Base-by-base conservation (phyloP, 345 rosid species). In the Chamaenerion angustifolium region DNA sequence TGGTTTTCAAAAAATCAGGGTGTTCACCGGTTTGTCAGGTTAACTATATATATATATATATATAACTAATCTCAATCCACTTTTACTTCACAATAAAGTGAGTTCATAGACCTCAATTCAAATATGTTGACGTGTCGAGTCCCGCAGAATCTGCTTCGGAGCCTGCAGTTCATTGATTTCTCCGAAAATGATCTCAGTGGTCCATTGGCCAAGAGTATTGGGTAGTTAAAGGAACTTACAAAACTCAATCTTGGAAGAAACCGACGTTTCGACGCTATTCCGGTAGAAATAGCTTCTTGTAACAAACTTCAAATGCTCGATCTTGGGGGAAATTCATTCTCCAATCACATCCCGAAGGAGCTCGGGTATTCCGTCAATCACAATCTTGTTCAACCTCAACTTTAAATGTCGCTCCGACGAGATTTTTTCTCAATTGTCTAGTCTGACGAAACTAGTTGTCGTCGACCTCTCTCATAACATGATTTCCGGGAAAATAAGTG, bases 401-500 rank as follows among this genome's bases (percentile, higher is more conserved):
- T 75, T 72, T 55, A 92, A 83, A 44, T 71, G 61, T 10, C 78
- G 86, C 64, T 68, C 77, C 13, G 85, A 93, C 44, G 63, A 53
- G 58, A 76, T 92, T 64, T 95, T 96, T 5, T 57, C 76, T 0
- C 66, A 78, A 44, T 75, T 92, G 72, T 78, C 95, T 2, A 77
- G 79, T 61, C 95, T 92, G 15, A 66, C 43, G 13, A 92, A 80
- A 65, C 76, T 92, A 54, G 98, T 79, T 40, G 65, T 61, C 37
- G 83, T 92, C 49, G 98, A 92, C 58, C 58, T 92, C 63, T 87
- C 98, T 12, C 89, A 87, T 76, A 92, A 92, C 72, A 70, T 64
- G 42, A 73, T 92, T 48, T 27, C 61, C 18, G 96, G 96, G 13
- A 72, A 70, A 64, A 47, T 92, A 44, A 62, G 76, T 43, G 79